Base-by-base conservation (phyloP, 331 rosid genomes). In the Stylosanthes scabra region DNA sequence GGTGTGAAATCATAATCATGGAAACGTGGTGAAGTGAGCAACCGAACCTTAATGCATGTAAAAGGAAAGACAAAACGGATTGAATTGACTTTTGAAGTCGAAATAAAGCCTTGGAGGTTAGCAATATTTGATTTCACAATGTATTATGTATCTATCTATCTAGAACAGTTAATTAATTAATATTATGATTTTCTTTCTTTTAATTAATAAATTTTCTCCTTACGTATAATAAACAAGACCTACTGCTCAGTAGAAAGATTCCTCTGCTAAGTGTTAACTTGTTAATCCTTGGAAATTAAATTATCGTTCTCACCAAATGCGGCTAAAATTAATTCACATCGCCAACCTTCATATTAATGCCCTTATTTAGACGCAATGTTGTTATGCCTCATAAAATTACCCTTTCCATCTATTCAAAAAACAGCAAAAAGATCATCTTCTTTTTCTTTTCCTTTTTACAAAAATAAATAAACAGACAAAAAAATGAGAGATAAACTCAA, bases 1-100 rank as follows among this genome's bases (percentile, higher is more conserved):
- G 46, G 72, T 72, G 71, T 61, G 70, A 49, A 57, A 80, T 76
- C 77, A 50, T 71, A 76, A 20, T 66, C 82, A 71, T 67, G 31
- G 11, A 62, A 75, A 66, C 84, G 74, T 79, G 63, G 14, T 40
- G 66, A 66, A 66, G 46, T 71, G 65, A 66, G 74, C 74, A 72
- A 77, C 50, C 59, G 6, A 67, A 28, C 66, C 79, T 79, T 74
- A 70, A 64, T 42, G 44, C 7, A 63, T 66, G 71, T 74, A 69
- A 68, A 77, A 72, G 76, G 69, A 68, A 62, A 74, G 50, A 10
- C 3, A 77, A 73, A 68, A 68, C 25, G 31, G 46, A 42, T 39
- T 50, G 50, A 68, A 57, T 63, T 73, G 67, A 78, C 74, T 41
- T 56, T 13, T 2, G 51, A 56, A 12, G 41, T 63, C 3, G 63